phyloP scores from a whole-genome alignment of 139 green algal species.

The Chlamydomonas sp. region DNA sequence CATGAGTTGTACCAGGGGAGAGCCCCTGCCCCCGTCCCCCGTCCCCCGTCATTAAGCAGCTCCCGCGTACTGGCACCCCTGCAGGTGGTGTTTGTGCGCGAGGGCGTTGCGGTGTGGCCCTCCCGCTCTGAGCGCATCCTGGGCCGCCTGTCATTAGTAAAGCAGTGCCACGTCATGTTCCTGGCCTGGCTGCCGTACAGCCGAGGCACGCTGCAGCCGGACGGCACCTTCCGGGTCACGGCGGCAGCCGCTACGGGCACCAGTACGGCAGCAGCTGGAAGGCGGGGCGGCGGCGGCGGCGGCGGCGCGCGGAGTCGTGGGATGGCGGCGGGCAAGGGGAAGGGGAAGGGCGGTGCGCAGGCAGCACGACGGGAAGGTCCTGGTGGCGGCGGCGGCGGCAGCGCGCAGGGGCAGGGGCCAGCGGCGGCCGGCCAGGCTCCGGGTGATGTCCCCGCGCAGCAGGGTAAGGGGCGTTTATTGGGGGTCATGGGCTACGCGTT shows the following conservation, averaged over 20 bases:
- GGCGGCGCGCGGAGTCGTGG: neutral
- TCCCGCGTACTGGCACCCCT: neutral
- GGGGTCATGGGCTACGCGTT: too few relatives aligned
- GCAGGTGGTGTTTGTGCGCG: conserved; percentile 77
- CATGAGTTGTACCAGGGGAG: neutral
- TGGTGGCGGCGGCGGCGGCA: too few relatives aligned
- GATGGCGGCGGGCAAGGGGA: too few relatives aligned
- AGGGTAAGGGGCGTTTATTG: too few relatives aligned
- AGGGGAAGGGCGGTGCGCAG: too few relatives aligned
- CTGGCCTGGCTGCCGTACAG: conserved; percentile 74
- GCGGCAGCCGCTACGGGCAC: neutral
- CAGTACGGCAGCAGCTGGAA: neutral
- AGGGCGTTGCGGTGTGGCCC: conserved; percentile 73
- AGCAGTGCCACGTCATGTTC: conserved; percentile 78
- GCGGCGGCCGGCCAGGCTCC: too few relatives aligned
- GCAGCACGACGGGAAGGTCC: too few relatives aligned
- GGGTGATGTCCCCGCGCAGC: too few relatives aligned
- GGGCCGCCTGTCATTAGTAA: conserved; percentile 75
- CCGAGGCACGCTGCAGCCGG: conserved; percentile 47
- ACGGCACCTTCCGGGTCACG: conserved; percentile 50
- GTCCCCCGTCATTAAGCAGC: neutral
- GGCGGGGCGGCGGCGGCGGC: neutral
- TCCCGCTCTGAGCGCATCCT: conserved; percentile 59
- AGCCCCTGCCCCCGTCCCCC: neutral
- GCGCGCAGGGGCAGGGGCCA: too few relatives aligned